These are phyloP conservation scores for Sicyos edulis DNA, from an alignment of 306 rosid genomes.

Conservation along the genomic window DNA sequence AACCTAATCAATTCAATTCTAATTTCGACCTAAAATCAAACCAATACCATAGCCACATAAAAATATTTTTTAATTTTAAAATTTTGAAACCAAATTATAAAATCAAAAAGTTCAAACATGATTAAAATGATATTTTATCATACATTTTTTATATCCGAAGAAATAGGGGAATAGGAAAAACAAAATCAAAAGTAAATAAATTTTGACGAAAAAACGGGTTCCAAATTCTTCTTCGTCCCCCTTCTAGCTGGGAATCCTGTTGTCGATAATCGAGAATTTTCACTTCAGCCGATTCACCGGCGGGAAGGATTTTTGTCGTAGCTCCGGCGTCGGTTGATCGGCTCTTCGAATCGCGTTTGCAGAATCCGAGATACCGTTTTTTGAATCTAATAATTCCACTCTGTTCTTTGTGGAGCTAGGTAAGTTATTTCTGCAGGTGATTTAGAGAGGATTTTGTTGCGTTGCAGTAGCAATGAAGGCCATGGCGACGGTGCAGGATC, in stretches of 20 bases:
- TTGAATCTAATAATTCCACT: slow-evolving; percentile 3
- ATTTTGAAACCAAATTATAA: no score
- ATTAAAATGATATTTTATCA: no score
- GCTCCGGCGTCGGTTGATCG: background rate
- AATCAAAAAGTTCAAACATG: no score
- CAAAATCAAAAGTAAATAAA: background rate
- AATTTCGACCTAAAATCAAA: no score
- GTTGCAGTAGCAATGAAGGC: slow-evolving; percentile 38
- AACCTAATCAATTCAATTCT: no score
- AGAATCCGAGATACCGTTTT: background rate
- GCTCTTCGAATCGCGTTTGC: background rate
- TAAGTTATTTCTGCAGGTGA: slow-evolving; percentile 9
- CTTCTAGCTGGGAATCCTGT: background rate
- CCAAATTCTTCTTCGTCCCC: background rate
- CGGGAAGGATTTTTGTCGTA: background rate
- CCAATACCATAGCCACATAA: no score
- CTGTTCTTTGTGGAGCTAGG: slow-evolving; percentile 13
- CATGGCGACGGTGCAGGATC: slow-evolving; percentile 60
- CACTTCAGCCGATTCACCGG: slow-evolving; percentile 11
- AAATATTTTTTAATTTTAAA: no score
- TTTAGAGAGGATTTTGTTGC: slow-evolving; percentile 14
- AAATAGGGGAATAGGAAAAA: background rate
- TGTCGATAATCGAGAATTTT: background rate
- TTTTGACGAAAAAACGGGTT: background rate
- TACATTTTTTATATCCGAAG: no score